A percentile compares a stretch with the other conserved stretches of the same genome.
These are phyloP conservation scores for Kluyveromyces sp. DNA, from an alignment of 1,139 yeast genomes.

Conservation along the genomic window DNA sequence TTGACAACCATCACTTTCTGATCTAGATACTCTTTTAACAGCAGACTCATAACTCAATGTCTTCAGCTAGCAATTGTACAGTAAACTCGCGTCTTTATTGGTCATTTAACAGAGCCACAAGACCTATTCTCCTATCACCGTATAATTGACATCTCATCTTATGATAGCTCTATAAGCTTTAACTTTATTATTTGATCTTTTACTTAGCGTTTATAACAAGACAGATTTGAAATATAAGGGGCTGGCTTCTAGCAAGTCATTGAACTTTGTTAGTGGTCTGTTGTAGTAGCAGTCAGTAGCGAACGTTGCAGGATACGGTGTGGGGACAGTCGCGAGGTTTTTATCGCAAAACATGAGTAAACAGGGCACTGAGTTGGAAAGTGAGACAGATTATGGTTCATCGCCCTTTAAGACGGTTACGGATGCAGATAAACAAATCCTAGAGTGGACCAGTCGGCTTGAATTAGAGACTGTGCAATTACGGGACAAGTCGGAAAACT, in stretches of 20 bases:
- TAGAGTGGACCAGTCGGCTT: conserved; percentile 41
- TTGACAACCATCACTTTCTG: conserved; percentile 64
- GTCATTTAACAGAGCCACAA: no score
- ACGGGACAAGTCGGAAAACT: conserved; percentile 30
- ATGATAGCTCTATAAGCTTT: neutral
- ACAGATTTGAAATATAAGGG: neutral
- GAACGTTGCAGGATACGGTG: no score
- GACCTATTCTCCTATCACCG: no score
- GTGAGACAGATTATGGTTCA: conserved; percentile 8
- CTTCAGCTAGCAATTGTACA: no score
- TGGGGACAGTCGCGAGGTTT: no score
- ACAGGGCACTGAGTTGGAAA: neutral
- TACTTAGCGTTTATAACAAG: neutral
- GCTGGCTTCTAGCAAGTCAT: no score
- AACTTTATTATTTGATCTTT: neutral
- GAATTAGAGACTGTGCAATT: conserved; percentile 41
- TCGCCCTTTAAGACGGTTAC: conserved; percentile 10
- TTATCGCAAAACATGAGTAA: neutral
- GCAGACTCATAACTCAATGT: conserved; percentile 32
- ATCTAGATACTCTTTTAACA: conserved; percentile 27
- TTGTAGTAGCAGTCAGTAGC: neutral
- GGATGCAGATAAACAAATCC: conserved; percentile 33
- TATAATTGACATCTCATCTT: no score
- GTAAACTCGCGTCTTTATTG: no score
- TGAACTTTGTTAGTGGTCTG: no score